Evolutionary conservation across 2,329 filamentous ascomycete species (phyloP), one percentile per base, ranked within the genome.

Genomic region (Paracoccidioides lutzii): DNA sequence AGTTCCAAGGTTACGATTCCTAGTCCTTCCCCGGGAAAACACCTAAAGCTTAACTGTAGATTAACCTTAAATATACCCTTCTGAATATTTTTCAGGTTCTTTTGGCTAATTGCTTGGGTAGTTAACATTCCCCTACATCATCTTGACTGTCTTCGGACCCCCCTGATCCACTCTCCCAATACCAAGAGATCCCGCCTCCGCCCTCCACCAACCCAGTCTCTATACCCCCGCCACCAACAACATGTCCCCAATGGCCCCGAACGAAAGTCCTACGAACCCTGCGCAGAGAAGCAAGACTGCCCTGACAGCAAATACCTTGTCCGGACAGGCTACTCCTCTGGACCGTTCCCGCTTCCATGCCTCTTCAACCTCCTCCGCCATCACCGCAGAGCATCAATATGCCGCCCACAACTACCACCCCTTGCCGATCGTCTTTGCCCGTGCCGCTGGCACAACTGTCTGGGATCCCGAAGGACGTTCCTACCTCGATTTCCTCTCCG

Each of bases 391-490:
- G 76, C 78, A 88, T 66, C 78, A 87, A 69, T 91, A 82, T 71
- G 93, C 93, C 52, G 93, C 93, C 51, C 93, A 98, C 81, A 98
- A 98, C 78, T 98, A 98, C 79, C 90, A 97, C 73, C 93, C 93
- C 14, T 81, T 98, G 2, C 93, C 93, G 43, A 84, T 98, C 58
- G 93, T 95, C 68, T 96, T 97, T 72, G 80, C 91, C 56, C 82
- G 83, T 61, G 93, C 90, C 44, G 81, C 84, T 65, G 93, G 91
- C 51, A 85, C 86, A 67, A 84, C 87, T 59, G 93, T 97, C 57
- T 98, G 93, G 91, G 93, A 98, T 69, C 93, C 93, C 15, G 93
- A 98, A 76, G 90, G 88, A 67, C 87, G 84, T 65, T 85, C 95
- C 71, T 97, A 98, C 73, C 83, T 97, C 65, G 93, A 98, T 73